A percentile compares a stretch with the other conserved stretches of the same genome.
phyloP scores from a whole-genome alignment of 768 basidiomycete genomes.

The Leccinum ochraceum region DNA sequence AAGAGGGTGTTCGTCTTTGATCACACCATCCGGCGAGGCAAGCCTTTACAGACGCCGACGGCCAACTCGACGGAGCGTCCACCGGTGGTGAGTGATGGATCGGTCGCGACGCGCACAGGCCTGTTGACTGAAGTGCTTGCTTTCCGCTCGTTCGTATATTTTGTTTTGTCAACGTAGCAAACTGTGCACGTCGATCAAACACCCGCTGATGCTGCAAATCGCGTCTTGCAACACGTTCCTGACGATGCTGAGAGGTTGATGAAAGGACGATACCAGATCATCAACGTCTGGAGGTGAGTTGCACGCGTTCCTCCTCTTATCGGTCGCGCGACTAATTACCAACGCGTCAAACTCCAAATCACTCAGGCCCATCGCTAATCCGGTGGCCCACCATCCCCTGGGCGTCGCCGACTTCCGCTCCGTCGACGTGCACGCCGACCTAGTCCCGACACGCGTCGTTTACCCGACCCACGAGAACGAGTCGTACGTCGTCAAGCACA shows the following conservation, averaged over 20 bases:
- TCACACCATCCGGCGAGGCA: constrained; percentile 38
- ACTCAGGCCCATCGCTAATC: constrained; percentile 34
- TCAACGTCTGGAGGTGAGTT: constrained; percentile 43
- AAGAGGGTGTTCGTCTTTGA: constrained; percentile 43
- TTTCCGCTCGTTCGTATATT: neutral
- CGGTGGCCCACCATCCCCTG: constrained; percentile 38
- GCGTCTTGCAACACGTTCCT: constrained; percentile 38
- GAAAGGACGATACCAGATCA: constrained; percentile 40
- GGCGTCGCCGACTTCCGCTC: constrained; percentile 40
- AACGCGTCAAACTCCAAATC: too few relatives aligned
- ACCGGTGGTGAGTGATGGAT: constrained; percentile 28
- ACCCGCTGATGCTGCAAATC: constrained; percentile 30
- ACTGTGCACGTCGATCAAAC: constrained; percentile 47
- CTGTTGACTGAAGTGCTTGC: neutral
- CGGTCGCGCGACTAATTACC: too few relatives aligned
- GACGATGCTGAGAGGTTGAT: constrained; percentile 43
- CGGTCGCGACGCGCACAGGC: too few relatives aligned
- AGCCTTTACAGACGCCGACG: neutral
- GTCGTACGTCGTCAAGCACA: too few relatives aligned
- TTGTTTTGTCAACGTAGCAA: constrained; percentile 18
- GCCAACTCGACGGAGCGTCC: constrained; percentile 14
- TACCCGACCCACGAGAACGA: constrained; percentile 2
- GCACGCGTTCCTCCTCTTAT: neutral
- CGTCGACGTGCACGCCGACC: constrained; percentile 35
- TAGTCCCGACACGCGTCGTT: constrained; percentile 36